Conservation (phyloP, 441 rosid species). For the Brassica hybrid region DNA sequence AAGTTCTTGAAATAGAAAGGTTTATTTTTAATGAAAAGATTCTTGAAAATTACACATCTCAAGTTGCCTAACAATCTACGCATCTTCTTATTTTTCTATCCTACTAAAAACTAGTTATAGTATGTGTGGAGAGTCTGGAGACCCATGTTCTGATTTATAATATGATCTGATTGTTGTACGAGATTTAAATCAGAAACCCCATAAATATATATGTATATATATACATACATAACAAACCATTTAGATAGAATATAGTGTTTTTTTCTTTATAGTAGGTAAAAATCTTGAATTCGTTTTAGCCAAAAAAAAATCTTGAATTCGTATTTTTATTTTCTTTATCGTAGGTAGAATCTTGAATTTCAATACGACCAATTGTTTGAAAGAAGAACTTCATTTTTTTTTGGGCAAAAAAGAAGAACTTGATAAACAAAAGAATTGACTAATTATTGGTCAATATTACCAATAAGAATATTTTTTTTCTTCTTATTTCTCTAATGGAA, state of each 20-base stretch:
- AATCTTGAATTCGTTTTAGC: conserved; percentile 20
- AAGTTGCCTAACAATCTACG: conserved; percentile 60
- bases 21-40: conserved; percentile 23
- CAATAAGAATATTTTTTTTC: not conserved
- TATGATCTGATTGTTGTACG: conserved; percentile 2
- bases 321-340: not conserved
- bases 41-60: conserved; percentile 42
- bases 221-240: not conserved
- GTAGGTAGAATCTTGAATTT: conserved; percentile 34
- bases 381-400: conserved; percentile 12
- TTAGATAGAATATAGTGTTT: conserved; percentile 1
- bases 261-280: conserved; percentile 28
- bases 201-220: not conserved
- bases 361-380: conserved; percentile 2
- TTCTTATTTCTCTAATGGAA: conserved; percentile 1
- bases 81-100: conserved; percentile 40
- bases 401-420: conserved; percentile 16
- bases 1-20: conserved; percentile 41
- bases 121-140: conserved; percentile 7
- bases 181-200: conserved; percentile 11
- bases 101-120: conserved; percentile 27
- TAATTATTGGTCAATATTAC: conserved; percentile 36
- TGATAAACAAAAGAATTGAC: conserved; percentile 33
- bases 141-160: conserved; percentile 21
- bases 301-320: conserved; percentile 18